Conservation (phyloP, 345 rosid species). For the Stellera chamaejasme region DNA sequence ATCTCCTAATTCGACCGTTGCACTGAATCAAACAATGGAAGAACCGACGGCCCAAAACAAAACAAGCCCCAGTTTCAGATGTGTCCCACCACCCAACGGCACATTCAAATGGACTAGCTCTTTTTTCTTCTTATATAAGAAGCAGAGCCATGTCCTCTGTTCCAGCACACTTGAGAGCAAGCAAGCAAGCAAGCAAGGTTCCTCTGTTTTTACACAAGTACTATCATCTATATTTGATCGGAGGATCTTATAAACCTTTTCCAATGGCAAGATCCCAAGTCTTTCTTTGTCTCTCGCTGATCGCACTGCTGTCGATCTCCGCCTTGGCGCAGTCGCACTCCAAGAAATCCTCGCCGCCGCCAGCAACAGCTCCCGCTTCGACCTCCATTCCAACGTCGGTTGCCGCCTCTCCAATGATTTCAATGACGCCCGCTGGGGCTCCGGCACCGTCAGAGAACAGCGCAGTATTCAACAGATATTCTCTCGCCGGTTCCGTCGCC, state of each 20-base stretch:
- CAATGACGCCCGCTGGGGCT: constrained; percentile 23
- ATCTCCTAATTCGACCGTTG: no score
- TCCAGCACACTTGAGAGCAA: neutral
- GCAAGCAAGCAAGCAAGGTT: neutral
- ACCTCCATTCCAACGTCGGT: constrained; percentile 21
- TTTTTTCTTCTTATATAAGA: neutral
- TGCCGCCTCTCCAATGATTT: constrained; percentile 14
- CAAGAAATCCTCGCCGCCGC: constrained; percentile 10
- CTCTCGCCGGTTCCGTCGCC: constrained; percentile 19
- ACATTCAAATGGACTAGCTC: neutral
- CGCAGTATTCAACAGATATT: constrained; percentile 21
- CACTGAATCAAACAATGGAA: no score
- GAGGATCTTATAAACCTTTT: neutral
- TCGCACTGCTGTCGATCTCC: constrained; percentile 12
- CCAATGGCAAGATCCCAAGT: constrained; percentile 11
- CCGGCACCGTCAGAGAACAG: constrained; percentile 22
- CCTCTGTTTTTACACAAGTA: constrained; percentile 14
- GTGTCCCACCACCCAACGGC: neutral
- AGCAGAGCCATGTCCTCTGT: no score
- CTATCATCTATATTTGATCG: neutral
- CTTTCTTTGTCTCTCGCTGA: constrained; percentile 10
- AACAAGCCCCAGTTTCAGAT: no score
- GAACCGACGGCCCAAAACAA: no score
- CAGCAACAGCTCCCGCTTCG: constrained; percentile 20
- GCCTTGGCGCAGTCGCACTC: constrained; percentile 16